Evolutionary conservation across 1,139 yeast genomes (phyloP), one percentile per base, ranked within the genome.

Genomic region (Pichia sp.): DNA sequence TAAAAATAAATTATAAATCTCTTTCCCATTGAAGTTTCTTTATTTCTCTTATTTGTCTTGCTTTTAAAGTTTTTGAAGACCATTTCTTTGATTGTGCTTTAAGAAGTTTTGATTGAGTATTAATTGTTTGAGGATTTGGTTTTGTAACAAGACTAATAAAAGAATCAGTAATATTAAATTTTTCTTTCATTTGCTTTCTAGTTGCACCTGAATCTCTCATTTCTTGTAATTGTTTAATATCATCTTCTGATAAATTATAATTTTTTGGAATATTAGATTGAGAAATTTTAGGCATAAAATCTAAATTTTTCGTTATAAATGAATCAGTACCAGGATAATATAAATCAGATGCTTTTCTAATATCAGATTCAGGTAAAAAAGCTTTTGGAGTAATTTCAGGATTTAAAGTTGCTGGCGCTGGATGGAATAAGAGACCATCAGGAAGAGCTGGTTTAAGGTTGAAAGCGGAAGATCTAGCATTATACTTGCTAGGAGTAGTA

Each of bases 311-410:
- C 28, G 59, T 39, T 9, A 52, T 44, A 16, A 42, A 43, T 7
- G 55, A 43, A 4, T 55, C 51, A 54, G 54, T 53, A 39, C 67
- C 67, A n/a, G 64, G 63, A 31, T 61, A 61, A 37, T 62, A 60
- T 3, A 57, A 39, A 7, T 54, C 62, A 31, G 68, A 63, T 3
- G 62, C 65, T 48, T 70, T 72, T 56, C 95, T 74, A 30, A 78
- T 78, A 58, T 85, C 94, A 8, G 63, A 57, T 2, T 65, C 57
- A 3, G 96, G 96, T 45, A 87, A 65, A 60, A 87, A 87, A 4
- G 80, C 80, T 51, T 73, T 74, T 30, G 96, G 95, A 0, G 95
- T 87, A 42, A 61, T 53, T 43, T 54, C 53, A 11, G 61, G 66
- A 39, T 52, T 59, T 31, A 59, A 52, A 28, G 72, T 67, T 28